Evolutionary conservation across 768 basidiomycete genomes (phyloP).

Genomic region (Mycena chlorophos): DNA sequence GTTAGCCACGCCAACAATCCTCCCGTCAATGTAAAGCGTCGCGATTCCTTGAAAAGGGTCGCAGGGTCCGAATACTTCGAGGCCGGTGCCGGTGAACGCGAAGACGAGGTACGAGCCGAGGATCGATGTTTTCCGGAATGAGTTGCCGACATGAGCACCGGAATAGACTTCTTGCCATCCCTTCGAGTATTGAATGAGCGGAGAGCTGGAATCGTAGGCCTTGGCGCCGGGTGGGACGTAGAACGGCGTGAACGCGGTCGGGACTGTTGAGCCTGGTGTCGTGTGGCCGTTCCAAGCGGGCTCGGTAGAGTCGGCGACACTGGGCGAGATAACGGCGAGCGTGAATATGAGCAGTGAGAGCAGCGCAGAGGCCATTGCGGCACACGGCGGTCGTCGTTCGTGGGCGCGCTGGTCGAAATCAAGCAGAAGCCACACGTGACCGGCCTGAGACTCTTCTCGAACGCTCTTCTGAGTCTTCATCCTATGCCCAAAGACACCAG

Average conservation of each 20-base stretch:
- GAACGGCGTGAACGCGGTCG: slow-evolving; percentile 59
- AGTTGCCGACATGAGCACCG: slow-evolving; percentile 47
- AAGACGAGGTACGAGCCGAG: slow-evolving; percentile 53
- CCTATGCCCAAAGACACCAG: background rate
- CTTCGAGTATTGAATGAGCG: slow-evolving; percentile 62
- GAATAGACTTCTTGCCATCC: slow-evolving; percentile 59
- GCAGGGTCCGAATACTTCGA: slow-evolving; percentile 75
- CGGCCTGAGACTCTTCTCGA: no score
- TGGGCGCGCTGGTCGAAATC: no score
- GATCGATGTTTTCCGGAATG: slow-evolving; percentile 51
- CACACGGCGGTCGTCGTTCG: background rate
- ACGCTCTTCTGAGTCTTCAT: no score
- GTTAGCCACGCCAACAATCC: slow-evolving; percentile 45
- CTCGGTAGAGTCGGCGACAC: slow-evolving; percentile 30
- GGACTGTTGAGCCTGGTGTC: slow-evolving; percentile 47
- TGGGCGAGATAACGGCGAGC: slow-evolving; percentile 12
- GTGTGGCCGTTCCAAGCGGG: slow-evolving; percentile 73
- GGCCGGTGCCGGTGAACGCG: slow-evolving; percentile 69
- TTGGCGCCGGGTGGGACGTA: slow-evolving; percentile 74
- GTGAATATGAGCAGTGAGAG: slow-evolving; percentile 18
- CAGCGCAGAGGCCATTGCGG: background rate
- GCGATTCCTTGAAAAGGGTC: slow-evolving; percentile 56
- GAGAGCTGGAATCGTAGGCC: slow-evolving; percentile 69
- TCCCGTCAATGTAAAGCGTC: slow-evolving; percentile 59
- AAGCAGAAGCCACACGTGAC: no score